phyloP scores from a whole-genome alignment of 768 basidiomycete genomes.

The Sistotremastrum niveocremeum region DNA sequence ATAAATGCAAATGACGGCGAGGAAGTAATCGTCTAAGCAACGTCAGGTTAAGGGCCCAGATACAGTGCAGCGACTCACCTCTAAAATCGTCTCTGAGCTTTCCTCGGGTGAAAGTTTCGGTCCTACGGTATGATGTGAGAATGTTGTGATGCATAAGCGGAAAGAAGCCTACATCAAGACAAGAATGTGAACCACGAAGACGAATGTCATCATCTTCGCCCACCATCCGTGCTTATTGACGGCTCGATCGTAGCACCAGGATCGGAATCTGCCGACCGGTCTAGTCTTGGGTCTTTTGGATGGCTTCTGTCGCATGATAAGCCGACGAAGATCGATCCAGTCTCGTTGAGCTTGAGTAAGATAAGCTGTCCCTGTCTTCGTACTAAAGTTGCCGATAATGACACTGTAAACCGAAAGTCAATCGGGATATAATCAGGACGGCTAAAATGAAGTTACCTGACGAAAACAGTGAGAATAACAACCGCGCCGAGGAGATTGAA shows the following conservation, averaged over 20 bases:
- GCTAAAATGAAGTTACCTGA: slow-evolving; percentile 46
- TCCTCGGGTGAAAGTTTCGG: slow-evolving; percentile 54
- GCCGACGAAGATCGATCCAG: slow-evolving; percentile 87
- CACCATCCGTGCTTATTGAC: slow-evolving; percentile 90
- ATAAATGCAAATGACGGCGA: slow-evolving; percentile 59
- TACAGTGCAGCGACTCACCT: slow-evolving; percentile 29
- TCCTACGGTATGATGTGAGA: slow-evolving; percentile 33
- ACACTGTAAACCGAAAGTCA: slow-evolving; percentile 38
- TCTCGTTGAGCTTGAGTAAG: slow-evolving; percentile 78
- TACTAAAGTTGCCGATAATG: slow-evolving; percentile 88
- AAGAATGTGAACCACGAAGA: slow-evolving; percentile 73
- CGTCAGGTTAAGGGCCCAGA: slow-evolving; percentile 1
- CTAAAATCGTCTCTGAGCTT: slow-evolving; percentile 38
- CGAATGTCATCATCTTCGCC: slow-evolving; percentile 61
- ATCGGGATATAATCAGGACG: slow-evolving; percentile 5
- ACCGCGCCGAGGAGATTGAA: slow-evolving; percentile 88
- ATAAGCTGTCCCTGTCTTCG: slow-evolving; percentile 75
- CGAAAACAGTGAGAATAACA: slow-evolving; percentile 79
- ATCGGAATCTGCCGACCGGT: slow-evolving; percentile 40
- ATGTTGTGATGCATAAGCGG: background rate
- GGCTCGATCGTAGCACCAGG: slow-evolving; percentile 89
- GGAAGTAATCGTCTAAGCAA: slow-evolving; percentile 58
- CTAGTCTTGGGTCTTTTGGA: slow-evolving; percentile 61
- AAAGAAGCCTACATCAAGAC: slow-evolving; percentile 52
- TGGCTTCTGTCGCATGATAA: slow-evolving; percentile 76